Base-by-base conservation (phyloP, 495 filamentous ascomycete genomes). In the Evansstolkia leycettana region DNA sequence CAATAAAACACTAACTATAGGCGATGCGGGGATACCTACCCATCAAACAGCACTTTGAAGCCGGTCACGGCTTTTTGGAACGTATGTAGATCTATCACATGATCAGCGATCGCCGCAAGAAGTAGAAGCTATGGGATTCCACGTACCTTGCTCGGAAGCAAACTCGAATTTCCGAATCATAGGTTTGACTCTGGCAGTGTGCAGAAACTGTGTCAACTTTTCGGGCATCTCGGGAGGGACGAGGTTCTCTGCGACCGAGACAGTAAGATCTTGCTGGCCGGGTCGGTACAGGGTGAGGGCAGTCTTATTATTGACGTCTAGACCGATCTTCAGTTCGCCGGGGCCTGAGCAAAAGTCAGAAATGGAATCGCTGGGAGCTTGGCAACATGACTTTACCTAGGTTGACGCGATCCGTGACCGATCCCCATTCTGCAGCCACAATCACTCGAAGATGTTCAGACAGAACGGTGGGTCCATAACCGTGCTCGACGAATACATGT, bases 31-130 rank as follows among this genome's bases (percentile, higher is more conserved):
- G 1, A 7, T 28, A 13, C 52, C 17, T 54, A 70, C 64, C 69
- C 76, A 46, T 92, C 84, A 42, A 78, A 92, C 2, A 80, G 60
- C 2, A 89, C 79, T 14, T 57, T 51, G 57, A 80, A 90, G 1
- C 85, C 83, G 1, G 84, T 92, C 26, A 92, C 57, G 11, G 83
- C 76, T 12, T 58, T 61, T 54, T 93, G 73, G 46, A 93, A 93
- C 12, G 60, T 51, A 50, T 93, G 85, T 5, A 93, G 64, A 41
- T 82, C 83, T 67, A 37, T 14, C 30, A 33, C 5, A 35, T 27
- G 15, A 41, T 62, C 15, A 77, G 65, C n/a, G 2, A 34, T 13
- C 6, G n/a, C 5, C 35, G 7, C 13, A 14, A 5, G n/a, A 13
- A 17, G 10, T n/a, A n/a, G n/a, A n/a, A n/a, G n/a, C n/a, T n/a